Evolutionary conservation across 106 monocot species (phyloP).

Genomic region (Gastrodia elata): DNA sequence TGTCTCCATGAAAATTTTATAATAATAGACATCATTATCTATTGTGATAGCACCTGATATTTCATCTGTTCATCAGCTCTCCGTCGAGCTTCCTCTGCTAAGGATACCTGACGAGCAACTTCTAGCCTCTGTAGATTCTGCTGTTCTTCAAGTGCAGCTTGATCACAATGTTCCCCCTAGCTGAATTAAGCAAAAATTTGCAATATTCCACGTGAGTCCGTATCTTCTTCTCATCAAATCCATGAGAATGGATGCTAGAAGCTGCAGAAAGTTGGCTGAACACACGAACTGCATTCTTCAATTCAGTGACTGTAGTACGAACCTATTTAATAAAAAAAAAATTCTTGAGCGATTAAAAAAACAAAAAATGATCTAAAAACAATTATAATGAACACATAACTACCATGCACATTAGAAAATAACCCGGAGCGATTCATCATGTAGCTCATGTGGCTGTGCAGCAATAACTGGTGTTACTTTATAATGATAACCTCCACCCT

Average conservation of each 20-base stretch:
- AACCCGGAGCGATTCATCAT: neutral
- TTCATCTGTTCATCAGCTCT: conserved; percentile 95
- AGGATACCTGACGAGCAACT: conserved; percentile 75
- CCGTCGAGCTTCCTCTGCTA: conserved; percentile 92
- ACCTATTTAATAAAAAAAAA: conserved; percentile 34
- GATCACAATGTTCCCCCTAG: conserved; percentile 93
- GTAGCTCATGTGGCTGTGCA: neutral
- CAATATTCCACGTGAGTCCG: conserved; percentile 91
- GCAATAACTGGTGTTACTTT: neutral
- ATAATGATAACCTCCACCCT: too few relatives aligned
- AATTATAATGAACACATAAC: neutral
- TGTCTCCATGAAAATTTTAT: neutral
- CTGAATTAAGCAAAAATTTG: conserved; percentile 90
- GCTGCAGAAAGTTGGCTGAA: conserved; percentile 80
- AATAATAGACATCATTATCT: neutral
- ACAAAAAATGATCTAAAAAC: neutral
- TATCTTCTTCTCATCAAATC: conserved; percentile 96
- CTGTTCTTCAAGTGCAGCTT: conserved; percentile 90
- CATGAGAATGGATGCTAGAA: conserved; percentile 64
- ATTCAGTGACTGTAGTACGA: conserved; percentile 75
- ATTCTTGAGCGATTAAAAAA: neutral
- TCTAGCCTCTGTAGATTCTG: conserved; percentile 87
- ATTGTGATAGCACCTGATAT: conserved; percentile 43
- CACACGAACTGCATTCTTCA: conserved; percentile 89
- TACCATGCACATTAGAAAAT: neutral